Evolutionary conservation across 192 early-diverging fungal genomes (phyloP), one percentile per base, ranked within the genome.

Genomic region (Geosiphon pyriformis): DNA sequence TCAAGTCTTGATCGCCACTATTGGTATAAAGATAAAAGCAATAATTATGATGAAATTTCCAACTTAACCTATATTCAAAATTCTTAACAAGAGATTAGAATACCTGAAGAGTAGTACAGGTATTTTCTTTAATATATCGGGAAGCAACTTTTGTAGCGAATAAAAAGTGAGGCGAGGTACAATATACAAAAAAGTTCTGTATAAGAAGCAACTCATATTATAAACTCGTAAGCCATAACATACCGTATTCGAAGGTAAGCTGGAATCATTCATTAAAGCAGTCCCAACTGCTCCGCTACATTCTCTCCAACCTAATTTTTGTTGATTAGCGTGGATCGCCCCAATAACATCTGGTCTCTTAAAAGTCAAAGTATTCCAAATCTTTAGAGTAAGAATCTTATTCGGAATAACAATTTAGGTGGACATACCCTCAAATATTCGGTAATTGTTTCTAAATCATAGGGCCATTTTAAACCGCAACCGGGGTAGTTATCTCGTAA

Each of bases 1-100:
- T 91, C 54, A 93, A 67, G 67, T 94, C 92, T 61, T 83, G 67
- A 37, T 90, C 87, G 4, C 92, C 92, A 65, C 89, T 92, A 55
- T 50, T 20, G 11, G 42, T 15, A n/a, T 34, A 20, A 15, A 50
- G n/a, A n/a, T 42, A 10, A 42, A 42, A 10, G 15, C 56, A 20
- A 60, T 42, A 12, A 46, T 22, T 52, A 57, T 37, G 35, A 68
- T 34, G 25, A 15, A 57, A 48, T 37, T n/a, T 30, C 7, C 15
- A 33, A 2, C 1, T 34, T 32, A 42, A 67, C 17, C 25, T 42
- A 35, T 34, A 33, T 25, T 1, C 1, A 17, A n/a, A n/a, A n/a
- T n/a, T n/a, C n/a, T n/a, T n/a, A n/a, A n/a, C n/a, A n/a, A n/a
- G n/a, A n/a, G n/a, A n/a, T n/a, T n/a, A n/a, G n/a, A n/a, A n/a